Evolutionary conservation across 2,329 filamentous ascomycete species (phyloP).

Genomic region (Diplodia scrobiculata): DNA sequence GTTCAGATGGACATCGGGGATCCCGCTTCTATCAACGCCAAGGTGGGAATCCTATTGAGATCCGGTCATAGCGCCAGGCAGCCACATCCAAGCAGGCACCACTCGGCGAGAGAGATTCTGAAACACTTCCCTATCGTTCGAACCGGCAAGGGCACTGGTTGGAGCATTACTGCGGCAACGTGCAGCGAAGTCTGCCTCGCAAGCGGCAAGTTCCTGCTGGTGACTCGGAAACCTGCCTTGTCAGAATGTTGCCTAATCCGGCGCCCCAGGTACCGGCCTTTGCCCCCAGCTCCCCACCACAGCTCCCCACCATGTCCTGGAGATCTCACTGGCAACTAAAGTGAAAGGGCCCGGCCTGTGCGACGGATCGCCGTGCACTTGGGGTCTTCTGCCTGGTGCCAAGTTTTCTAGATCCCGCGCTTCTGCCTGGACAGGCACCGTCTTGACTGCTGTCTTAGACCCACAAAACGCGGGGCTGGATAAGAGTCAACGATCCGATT

Average conservation of each 20-base stretch:
- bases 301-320: neutral
- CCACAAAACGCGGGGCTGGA: slow-evolving; percentile 13
- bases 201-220: neutral
- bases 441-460: neutral
- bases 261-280: neutral
- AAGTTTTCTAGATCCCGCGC: neutral
- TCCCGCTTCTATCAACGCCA: too few species aligned
- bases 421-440: slow-evolving; percentile 3
- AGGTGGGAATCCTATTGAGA: too few species aligned
- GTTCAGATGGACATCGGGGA: too few species aligned
- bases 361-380: neutral
- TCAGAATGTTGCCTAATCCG: neutral
- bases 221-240: slow-evolving; percentile 1
- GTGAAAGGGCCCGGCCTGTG: neutral
- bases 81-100: neutral
- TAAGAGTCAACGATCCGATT: neutral
- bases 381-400: slow-evolving; percentile 13
- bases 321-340: too few species aligned
- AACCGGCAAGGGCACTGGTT: neutral
- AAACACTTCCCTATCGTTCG: neutral
- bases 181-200: neutral
- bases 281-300: too few species aligned
- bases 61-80: neutral
- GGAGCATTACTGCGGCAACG: too few species aligned
- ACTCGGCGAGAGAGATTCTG: neutral